These are phyloP conservation scores for Diutina siamensis DNA, from an alignment of 1,139 yeast genomes.

Conservation along the genomic window DNA sequence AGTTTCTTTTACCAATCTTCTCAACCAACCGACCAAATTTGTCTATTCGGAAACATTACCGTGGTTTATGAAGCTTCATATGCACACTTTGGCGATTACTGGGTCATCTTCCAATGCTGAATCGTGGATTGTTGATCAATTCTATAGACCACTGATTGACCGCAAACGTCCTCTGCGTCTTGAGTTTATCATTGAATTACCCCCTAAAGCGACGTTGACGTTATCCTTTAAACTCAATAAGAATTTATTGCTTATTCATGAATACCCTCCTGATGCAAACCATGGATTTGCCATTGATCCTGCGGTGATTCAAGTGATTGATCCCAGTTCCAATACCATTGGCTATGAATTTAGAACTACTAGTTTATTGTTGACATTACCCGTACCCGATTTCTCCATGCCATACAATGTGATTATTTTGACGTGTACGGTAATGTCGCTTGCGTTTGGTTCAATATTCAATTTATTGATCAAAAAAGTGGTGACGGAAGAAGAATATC, in stretches of 20 bases:
- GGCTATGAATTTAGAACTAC: conserved; percentile 65
- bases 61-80: conserved; percentile 82
- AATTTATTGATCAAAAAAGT: conserved; percentile 67
- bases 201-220: conserved; percentile 51
- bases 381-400: conserved; percentile 98
- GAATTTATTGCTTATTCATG: conserved; percentile 71
- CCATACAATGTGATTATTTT: conserved; percentile 94
- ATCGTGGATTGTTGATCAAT: conserved; percentile 24
- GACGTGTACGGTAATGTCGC: conserved; percentile 87
- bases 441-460: conserved; percentile 80
- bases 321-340: conserved; percentile 11
- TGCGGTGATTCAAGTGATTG: conserved; percentile 55
- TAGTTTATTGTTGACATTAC: conserved; percentile 70
- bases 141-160: conserved; percentile 71
- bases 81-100: conserved; percentile 43
- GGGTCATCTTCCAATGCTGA: conserved; percentile 8
- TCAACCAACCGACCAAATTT: conserved; percentile 46
- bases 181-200: conserved; percentile 55
- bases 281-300: conserved; percentile 96
- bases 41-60: conserved; percentile 78
- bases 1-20: conserved; percentile 38
- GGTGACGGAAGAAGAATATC: conserved; percentile 60
- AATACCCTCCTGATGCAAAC: conserved; percentile 98
- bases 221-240: conserved; percentile 78
- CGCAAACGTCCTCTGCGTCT: conserved; percentile 74